phyloP scores from a whole-genome alignment of 2,329 filamentous ascomycete genomes.

The Dactylonectria estremocensis region DNA sequence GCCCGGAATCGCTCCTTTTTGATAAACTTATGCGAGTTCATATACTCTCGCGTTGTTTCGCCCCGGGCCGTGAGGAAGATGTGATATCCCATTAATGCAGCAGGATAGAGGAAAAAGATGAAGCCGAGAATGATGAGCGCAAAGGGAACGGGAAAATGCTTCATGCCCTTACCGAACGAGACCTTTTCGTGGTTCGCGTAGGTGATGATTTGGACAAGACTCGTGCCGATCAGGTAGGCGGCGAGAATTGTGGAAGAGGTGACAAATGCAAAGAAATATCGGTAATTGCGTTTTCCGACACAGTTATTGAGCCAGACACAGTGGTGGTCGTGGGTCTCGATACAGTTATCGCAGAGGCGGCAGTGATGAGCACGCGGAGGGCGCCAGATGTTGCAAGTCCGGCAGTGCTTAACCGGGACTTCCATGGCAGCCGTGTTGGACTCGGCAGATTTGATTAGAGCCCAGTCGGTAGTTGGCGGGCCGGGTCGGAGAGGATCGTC shows the following conservation, averaged over 20 bases:
- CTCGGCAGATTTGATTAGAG: conserved; percentile 86
- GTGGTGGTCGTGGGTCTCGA: conserved; percentile 98
- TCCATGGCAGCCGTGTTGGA: conserved; percentile 90
- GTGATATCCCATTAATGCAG: conserved; percentile 89
- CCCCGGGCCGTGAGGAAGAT: conserved; percentile 91
- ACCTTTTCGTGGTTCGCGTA: conserved; percentile 76
- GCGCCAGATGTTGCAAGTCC: conserved; percentile 97
- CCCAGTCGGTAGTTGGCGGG: conserved; percentile 94
- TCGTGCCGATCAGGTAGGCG: conserved; percentile 82
- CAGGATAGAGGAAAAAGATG: conserved; percentile 83
- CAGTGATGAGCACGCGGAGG: conserved; percentile 97
- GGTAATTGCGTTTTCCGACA: conserved; percentile 95
- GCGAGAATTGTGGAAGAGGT: conserved; percentile 83
- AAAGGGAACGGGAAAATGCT: conserved; percentile 84
- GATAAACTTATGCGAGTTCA: conserved; percentile 95
- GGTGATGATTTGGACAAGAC: conserved; percentile 84
- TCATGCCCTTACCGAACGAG: conserved; percentile 78
- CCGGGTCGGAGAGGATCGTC: conserved; percentile 87
- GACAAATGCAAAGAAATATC: conserved; percentile 96
- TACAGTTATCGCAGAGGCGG: conserved; percentile 95
- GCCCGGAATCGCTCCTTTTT: conserved; percentile 93
- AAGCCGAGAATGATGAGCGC: conserved; percentile 90
- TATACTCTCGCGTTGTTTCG: conserved; percentile 95
- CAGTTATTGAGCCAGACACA: conserved; percentile 99
- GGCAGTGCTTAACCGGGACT: conserved; percentile 98